Conservation (phyloP, 2,329 filamentous ascomycete species). For the Rasamsonia emersonii region DNA sequence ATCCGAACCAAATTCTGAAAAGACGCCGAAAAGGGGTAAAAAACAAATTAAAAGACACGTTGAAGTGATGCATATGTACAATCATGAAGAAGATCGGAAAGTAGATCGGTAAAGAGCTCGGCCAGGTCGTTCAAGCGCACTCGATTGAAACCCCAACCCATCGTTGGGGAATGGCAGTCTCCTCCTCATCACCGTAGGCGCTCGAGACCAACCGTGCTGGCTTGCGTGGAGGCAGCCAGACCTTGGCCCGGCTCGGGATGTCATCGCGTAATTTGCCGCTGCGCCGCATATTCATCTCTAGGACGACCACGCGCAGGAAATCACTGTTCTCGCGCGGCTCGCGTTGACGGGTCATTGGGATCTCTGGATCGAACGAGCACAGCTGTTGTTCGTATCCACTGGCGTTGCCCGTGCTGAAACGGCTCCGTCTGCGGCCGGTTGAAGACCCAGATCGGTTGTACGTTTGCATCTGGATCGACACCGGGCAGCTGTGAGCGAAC, state of each 20-base stretch:
- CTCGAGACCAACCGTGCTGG: conserved; percentile 9
- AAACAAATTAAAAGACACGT: background rate
- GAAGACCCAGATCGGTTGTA: conserved; percentile 39
- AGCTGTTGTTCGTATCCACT: conserved; percentile 35
- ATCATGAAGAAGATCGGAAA: background rate
- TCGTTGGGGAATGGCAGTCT: conserved; percentile 17
- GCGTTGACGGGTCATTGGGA: conserved; percentile 45
- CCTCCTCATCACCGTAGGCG: conserved; percentile 13
- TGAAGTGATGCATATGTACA: background rate
- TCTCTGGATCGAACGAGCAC: conserved; percentile 24
- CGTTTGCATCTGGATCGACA: conserved; percentile 56
- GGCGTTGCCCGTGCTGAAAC: conserved; percentile 31
- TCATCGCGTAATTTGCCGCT: conserved; percentile 53
- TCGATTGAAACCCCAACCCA: conserved; percentile 22
- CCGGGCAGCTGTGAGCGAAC: conserved; percentile 30
- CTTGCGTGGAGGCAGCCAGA: conserved; percentile 53
- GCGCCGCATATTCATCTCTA: conserved; percentile 61
- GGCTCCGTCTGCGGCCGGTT: conserved; percentile 19
- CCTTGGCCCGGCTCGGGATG: conserved; percentile 45
- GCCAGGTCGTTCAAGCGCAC: conserved; percentile 4
- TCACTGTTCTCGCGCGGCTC: conserved; percentile 56
- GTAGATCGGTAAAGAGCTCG: background rate
- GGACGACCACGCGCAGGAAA: conserved; percentile 55
- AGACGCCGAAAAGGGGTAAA: background rate
- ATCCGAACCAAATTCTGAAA: background rate